A percentile compares a stretch with the other conserved stretches of the same genome.
Evolutionary conservation across 2,329 filamentous ascomycete genomes (phyloP).

Genomic region (Parafenestella ontariensis): DNA sequence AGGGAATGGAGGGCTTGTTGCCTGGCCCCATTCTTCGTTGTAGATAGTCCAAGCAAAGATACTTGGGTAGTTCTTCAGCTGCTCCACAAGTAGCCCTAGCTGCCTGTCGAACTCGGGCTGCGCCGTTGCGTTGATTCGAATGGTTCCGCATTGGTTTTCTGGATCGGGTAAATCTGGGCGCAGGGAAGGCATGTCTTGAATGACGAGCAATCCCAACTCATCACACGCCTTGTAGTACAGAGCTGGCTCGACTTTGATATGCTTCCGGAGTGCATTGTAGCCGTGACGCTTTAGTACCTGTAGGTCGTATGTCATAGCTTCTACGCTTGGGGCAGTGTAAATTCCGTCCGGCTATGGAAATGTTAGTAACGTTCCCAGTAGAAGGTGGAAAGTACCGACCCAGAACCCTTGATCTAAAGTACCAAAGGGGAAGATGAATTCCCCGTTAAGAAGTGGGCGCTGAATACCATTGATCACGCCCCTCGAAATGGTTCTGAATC

Average conservation of each 20-base stretch:
- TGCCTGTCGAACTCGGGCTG: conserved; percentile 72
- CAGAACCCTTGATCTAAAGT: conserved; percentile 71
- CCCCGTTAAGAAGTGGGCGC: conserved; percentile 71
- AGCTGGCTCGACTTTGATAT: conserved; percentile 73
- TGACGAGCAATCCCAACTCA: conserved; percentile 68
- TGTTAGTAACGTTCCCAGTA: neutral
- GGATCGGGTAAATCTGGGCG: conserved; percentile 28
- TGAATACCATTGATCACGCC: conserved; percentile 65
- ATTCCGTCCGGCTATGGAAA: conserved; percentile 69
- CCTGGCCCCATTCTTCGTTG: conserved; percentile 76
- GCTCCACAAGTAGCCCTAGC: conserved; percentile 66
- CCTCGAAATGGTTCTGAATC: conserved; percentile 69
- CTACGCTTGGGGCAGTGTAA: conserved; percentile 68
- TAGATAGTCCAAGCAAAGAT: conserved; percentile 74
- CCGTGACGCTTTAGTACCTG: conserved; percentile 69
- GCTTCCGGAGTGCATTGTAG: conserved; percentile 75
- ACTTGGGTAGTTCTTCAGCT: conserved; percentile 69
- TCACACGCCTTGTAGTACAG: conserved; percentile 74
- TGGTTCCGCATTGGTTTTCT: conserved; percentile 13
- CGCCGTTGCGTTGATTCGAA: conserved; percentile 48
- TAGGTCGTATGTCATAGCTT: conserved; percentile 73
- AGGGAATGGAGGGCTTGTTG: conserved; percentile 55
- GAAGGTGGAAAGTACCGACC: neutral
- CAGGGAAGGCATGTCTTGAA: conserved; percentile 76
- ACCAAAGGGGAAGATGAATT: conserved; percentile 72